A percentile compares a stretch with the other conserved stretches of the same genome.
These are phyloP conservation scores for Plasmopara halstedii DNA, from an alignment of 352 stramenopile species.

Conservation along the genomic window DNA sequence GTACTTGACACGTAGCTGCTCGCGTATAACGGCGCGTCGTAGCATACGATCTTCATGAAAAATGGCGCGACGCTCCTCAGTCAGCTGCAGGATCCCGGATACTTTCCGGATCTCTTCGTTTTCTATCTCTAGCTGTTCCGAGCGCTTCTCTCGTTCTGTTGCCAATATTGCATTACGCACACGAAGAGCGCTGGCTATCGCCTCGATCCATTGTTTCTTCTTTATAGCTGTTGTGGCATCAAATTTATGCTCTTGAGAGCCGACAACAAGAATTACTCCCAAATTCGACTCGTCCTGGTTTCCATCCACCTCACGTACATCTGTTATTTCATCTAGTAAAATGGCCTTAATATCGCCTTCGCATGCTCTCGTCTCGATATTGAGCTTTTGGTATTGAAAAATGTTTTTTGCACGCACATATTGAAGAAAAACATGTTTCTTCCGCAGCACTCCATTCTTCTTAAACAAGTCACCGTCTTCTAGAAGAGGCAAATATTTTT, in stretches of 20 bases:
- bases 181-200: slow-evolving; percentile 39
- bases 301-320: slow-evolving; percentile 37
- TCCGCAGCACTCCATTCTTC: slow-evolving; percentile 62
- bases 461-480: slow-evolving; percentile 53
- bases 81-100: slow-evolving; percentile 37
- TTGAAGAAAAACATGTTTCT: slow-evolving; percentile 42
- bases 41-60: slow-evolving; percentile 64
- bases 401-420: slow-evolving; percentile 56
- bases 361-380: slow-evolving; percentile 35
- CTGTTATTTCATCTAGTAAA: slow-evolving; percentile 56
- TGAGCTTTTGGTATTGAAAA: slow-evolving; percentile 69
- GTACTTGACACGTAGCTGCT: slow-evolving; percentile 67
- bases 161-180: slow-evolving; percentile 37
- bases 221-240: slow-evolving; percentile 40
- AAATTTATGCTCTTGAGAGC: slow-evolving; percentile 48
- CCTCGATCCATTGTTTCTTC: slow-evolving; percentile 51
- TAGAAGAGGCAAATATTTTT: slow-evolving; percentile 49
- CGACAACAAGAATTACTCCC: slow-evolving; percentile 40
- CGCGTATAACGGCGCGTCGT: slow-evolving; percentile 48
- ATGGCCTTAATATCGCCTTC: slow-evolving; percentile 51
- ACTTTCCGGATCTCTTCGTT: slow-evolving; percentile 51
- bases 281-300: slow-evolving; percentile 47
- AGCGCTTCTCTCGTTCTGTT: slow-evolving; percentile 42
- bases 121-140: slow-evolving; percentile 47
- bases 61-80: slow-evolving; percentile 50